These are phyloP conservation scores for Cyclotella choctawhatcheeana DNA, from an alignment of 108 stramenopile genomes.

Conservation along the genomic window DNA sequence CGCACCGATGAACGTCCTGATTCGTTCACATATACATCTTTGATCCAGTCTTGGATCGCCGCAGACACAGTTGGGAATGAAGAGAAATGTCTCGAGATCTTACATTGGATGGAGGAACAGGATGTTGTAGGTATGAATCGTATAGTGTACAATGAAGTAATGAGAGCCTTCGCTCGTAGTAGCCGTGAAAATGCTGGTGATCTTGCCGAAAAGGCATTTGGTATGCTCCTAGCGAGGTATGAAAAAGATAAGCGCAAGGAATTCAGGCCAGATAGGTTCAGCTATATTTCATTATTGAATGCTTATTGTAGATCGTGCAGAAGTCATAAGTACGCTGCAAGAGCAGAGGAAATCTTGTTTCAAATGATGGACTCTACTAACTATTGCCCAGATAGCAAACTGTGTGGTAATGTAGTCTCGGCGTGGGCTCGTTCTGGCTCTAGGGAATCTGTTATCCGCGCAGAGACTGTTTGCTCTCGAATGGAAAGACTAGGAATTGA, in stretches of 20 bases:
- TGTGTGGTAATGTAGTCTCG: background rate
- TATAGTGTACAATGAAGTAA: conserved; percentile 7
- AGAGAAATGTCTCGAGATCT: background rate
- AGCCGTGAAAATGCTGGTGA: background rate
- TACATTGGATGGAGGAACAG: background rate
- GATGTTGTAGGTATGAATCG: conserved; percentile 13
- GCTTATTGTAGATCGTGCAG: conserved; percentile 9
- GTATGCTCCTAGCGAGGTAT: background rate
- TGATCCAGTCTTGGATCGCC: background rate
- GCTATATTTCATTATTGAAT: background rate
- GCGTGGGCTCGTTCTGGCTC: conserved; percentile 13
- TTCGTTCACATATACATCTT: background rate
- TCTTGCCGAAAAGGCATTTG: background rate
- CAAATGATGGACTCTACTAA: conserved; percentile 20
- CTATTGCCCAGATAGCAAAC: background rate
- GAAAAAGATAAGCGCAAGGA: background rate
- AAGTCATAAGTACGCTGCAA: background rate
- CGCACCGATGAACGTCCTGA: background rate
- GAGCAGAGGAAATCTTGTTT: conserved; percentile 12
- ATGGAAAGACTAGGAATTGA: conserved; percentile 6
- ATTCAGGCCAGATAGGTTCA: background rate
- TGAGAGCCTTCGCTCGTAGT: background rate
- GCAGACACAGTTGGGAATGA: background rate
- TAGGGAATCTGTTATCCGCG: background rate
- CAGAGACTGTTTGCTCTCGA: conserved; percentile 4